A percentile compares a stretch with the other conserved stretches of the same genome.
These are phyloP conservation scores for Arachis stenosperma DNA, from an alignment of 306 rosid genomes.

Conservation along the genomic window DNA sequence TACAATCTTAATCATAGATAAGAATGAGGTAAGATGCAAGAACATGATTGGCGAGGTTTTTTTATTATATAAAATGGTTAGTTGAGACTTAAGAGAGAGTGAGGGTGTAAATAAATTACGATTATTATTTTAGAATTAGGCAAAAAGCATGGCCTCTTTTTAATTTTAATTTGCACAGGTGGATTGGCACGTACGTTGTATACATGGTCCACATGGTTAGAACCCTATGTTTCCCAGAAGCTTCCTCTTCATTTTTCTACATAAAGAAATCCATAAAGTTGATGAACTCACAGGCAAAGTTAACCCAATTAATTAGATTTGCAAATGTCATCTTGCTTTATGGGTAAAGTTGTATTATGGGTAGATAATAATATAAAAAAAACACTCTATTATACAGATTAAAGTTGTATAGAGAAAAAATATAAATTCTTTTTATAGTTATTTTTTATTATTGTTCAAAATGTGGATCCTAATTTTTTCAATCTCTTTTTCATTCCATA, in stretches of 20 bases:
- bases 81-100: not conserved
- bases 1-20: conserved; percentile 35
- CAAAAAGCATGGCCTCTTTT: conserved; percentile 42
- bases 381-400: too few species aligned
- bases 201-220: conserved; percentile 40
- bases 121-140: not conserved
- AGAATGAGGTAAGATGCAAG: conserved; percentile 41
- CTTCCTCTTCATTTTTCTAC: conserved; percentile 21
- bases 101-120: too few species aligned
- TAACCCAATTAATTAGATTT: conserved; percentile 36
- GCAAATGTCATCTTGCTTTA: conserved; percentile 51
- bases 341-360: not conserved
- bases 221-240: conserved; percentile 40
- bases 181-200: conserved; percentile 32
- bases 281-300: conserved; percentile 52
- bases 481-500: too few species aligned
- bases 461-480: too few species aligned
- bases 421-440: too few species aligned
- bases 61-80: conserved; percentile 7
- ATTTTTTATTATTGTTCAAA: too few species aligned
- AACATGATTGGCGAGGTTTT: conserved; percentile 37
- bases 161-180: conserved; percentile 24
- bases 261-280: conserved; percentile 33
- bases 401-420: too few species aligned
- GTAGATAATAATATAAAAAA: too few species aligned